Percentiles rank a stretch among this genome's conserved stretches.
Conservation (phyloP, 495 filamentous ascomycete genomes). For the Xanthoparmelia taractica region DNA sequence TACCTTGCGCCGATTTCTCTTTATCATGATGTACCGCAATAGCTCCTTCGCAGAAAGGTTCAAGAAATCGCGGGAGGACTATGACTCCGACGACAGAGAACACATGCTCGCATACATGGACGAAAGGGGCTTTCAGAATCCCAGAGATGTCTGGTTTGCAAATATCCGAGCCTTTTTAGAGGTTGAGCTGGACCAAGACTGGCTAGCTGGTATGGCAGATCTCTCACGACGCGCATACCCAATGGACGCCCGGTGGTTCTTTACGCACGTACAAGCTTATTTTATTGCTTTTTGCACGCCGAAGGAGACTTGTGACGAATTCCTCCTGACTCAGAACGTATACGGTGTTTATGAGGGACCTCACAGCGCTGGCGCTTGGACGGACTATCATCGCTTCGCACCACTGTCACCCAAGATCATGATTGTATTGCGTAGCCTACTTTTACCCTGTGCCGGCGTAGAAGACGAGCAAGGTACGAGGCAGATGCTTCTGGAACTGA, state of each 20-base stretch:
- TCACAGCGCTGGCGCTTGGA: constrained; percentile 20
- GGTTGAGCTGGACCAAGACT: constrained; percentile 36
- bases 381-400: constrained; percentile 40
- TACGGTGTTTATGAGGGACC: constrained; percentile 45
- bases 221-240: constrained; percentile 34
- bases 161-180: constrained; percentile 43
- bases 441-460: constrained; percentile 23
- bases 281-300: constrained; percentile 45
- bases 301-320: constrained; percentile 34
- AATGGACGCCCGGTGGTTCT: constrained; percentile 39
- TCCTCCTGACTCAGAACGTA: constrained; percentile 42
- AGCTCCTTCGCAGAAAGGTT: constrained; percentile 29
- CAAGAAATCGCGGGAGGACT: constrained; percentile 31
- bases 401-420: constrained; percentile 45
- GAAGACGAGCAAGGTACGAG: constrained; percentile 18
- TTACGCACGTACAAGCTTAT: constrained; percentile 30
- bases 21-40: constrained; percentile 46
- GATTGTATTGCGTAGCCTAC: constrained; percentile 37
- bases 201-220: constrained; percentile 29
- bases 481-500: constrained; percentile 10
- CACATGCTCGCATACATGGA: constrained; percentile 38
- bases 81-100: constrained; percentile 35
- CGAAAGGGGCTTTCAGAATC: constrained; percentile 36
- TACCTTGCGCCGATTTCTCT: constrained; percentile 43
- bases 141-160: constrained; percentile 47